Percentiles rank a stretch among this genome's conserved stretches.
These are phyloP conservation scores for Penicillium cosmopolitanum DNA, from an alignment of 495 filamentous ascomycete genomes.

Conservation along the genomic window DNA sequence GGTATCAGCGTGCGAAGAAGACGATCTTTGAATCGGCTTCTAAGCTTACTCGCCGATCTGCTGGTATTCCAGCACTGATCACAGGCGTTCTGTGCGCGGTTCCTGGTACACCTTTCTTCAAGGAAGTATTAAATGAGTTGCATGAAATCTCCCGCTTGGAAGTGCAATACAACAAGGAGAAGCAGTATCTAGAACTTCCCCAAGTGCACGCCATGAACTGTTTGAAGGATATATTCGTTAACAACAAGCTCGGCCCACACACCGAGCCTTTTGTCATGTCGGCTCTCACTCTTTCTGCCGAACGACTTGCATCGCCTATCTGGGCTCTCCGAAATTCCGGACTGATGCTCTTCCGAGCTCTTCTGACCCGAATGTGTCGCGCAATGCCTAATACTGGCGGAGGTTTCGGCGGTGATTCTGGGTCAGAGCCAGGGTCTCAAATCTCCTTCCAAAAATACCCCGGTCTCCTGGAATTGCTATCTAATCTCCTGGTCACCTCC, in stretches of 20 bases:
- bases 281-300: constrained; percentile 73
- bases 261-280: constrained; percentile 71
- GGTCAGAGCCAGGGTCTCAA: constrained; percentile 45
- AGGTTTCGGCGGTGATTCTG: constrained; percentile 47
- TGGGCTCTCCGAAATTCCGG: constrained; percentile 96
- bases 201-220: constrained; percentile 96
- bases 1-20: constrained; percentile 71
- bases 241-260: constrained; percentile 64
- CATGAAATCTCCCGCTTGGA: constrained; percentile 59
- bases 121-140: constrained; percentile 55
- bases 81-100: constrained; percentile 66
- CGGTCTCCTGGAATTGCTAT: constrained; percentile 66
- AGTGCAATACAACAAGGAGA: constrained; percentile 45
- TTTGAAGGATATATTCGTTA: constrained; percentile 83
- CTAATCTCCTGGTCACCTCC: constrained; percentile 62
- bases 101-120: constrained; percentile 48
- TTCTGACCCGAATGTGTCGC: constrained; percentile 70
- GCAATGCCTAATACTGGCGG: constrained; percentile 31
- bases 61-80: constrained; percentile 85
- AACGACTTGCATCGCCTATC: constrained; percentile 64
- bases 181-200: constrained; percentile 65
- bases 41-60: constrained; percentile 85
- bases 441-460: constrained; percentile 67
- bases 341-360: constrained; percentile 80
- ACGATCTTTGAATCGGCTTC: constrained; percentile 72